Evolutionary conservation across 331 rosid species (phyloP), one percentile per base, ranked within the genome.

Genomic region (Saraca asoca): DNA sequence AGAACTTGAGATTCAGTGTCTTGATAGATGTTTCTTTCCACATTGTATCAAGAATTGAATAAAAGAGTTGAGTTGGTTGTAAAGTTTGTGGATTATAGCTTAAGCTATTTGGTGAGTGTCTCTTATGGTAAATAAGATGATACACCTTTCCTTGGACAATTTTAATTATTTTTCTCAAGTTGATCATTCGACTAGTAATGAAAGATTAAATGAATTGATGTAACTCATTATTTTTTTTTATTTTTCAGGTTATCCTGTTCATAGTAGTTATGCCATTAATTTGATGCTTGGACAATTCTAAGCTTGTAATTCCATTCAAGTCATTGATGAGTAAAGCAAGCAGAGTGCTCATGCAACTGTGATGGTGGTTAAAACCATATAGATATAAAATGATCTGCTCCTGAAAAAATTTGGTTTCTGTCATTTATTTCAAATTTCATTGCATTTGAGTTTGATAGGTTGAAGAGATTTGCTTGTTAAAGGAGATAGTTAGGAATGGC

Each of bases 401-500:
- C 43, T 86, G 73, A 51, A 58, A 73, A 78, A 58, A 63, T 77
- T 68, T 64, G 69, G 72, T 76, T 69, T 73, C 49, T 17, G 41
- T 80, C 42, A 29, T 39, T 51, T 62, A 71, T 68, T 72, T 87
- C 68, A 41, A 69, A 51, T 78, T 80, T 77, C 62, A 42, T 73
- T 82, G 88, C 84, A 74, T 78, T 80, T 82, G 76, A 73, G 65
- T 76, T 51, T 19, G 80, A 80, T 74, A 84, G 81, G 58, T 68
- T 85, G 58, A 77, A 75, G 79, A 51, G 60, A 66, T 60, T 59
- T 65, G 50, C 35, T 73, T 52, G 57, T 63, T 82, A 65, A 51
- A 46, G 31, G 71, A 63, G 58, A 62, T 14, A 58, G 53, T 58
- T 63, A 62, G 64, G 74, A 16, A 86, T 94, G 99, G 96, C 99